Evolutionary conservation across 345 rosid genomes (phyloP).

Genomic region (Erucastrum elatum): DNA sequence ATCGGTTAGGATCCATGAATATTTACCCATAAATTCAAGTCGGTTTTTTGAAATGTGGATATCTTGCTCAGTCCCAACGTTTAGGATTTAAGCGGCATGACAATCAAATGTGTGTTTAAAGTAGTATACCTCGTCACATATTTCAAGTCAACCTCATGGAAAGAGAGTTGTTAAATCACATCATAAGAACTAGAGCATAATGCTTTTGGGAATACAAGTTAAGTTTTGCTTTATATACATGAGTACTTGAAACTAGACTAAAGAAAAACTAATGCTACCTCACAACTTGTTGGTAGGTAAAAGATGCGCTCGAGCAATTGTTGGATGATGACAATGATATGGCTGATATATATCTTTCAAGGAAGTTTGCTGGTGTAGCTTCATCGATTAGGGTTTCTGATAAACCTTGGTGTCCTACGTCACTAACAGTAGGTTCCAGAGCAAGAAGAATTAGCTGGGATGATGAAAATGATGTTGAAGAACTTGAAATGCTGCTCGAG

Average conservation of each 20-base stretch:
- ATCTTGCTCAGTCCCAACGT: too few relatives aligned
- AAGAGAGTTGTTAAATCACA: too few relatives aligned
- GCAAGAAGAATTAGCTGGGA: conserved; percentile 89
- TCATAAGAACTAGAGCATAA: too few relatives aligned
- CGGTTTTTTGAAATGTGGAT: too few relatives aligned
- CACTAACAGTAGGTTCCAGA: conserved; percentile 86
- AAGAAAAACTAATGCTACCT: neutral
- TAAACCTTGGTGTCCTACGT: conserved; percentile 67
- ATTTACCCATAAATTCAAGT: too few relatives aligned
- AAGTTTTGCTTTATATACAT: too few relatives aligned
- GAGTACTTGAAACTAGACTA: neutral
- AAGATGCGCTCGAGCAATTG: conserved; percentile 91
- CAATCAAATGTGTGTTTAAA: neutral
- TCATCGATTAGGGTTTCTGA: conserved; percentile 73
- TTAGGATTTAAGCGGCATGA: neutral
- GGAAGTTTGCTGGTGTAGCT: conserved; percentile 66
- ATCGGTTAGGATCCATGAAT: too few relatives aligned
- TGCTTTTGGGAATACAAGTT: too few relatives aligned
- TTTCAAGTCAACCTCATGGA: too few relatives aligned
- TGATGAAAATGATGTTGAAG: conserved; percentile 92
- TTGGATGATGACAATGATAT: conserved; percentile 92
- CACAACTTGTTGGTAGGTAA: conserved; percentile 52
- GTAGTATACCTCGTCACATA: too few relatives aligned
- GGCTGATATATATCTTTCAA: conserved; percentile 90
- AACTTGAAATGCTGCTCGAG: conserved; percentile 96